phyloP scores from a whole-genome alignment of 306 rosid species.

The Boehmeria nivea region DNA sequence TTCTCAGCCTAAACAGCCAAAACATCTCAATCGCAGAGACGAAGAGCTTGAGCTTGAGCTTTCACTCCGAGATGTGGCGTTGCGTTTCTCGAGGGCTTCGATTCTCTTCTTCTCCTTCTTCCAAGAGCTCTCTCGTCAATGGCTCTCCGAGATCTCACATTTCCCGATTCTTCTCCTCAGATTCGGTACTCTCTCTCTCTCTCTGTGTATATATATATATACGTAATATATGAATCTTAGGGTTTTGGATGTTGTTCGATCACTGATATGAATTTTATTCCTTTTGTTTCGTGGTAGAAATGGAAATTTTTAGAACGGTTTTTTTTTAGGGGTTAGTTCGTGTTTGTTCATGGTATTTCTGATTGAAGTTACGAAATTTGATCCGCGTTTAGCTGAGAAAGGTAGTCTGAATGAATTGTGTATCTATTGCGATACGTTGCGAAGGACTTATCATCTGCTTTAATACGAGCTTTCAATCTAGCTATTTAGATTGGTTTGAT shows the following conservation, averaged over 20 bases:
- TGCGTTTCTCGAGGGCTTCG: conserved; percentile 76
- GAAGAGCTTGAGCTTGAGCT: neutral
- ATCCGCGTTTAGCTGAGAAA: too few relatives aligned
- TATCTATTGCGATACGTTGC: too few relatives aligned
- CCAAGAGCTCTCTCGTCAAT: conserved; percentile 37
- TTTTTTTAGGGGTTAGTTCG: too few relatives aligned
- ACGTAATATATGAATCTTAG: conserved; percentile 14
- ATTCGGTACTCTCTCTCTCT: conserved; percentile 32
- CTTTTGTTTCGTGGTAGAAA: too few relatives aligned
- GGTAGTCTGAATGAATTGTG: too few relatives aligned
- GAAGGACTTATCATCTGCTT: neutral
- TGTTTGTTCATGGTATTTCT: too few relatives aligned
- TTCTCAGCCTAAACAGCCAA: neutral
- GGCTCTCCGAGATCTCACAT: conserved; percentile 53
- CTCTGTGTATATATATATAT: too few relatives aligned
- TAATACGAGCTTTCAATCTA: neutral
- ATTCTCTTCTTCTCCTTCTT: conserved; percentile 23
- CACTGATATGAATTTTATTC: neutral
- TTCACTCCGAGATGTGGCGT: conserved; percentile 63
- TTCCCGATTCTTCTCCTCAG: conserved; percentile 65
- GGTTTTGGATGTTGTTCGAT: conserved; percentile 13
- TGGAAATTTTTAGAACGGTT: too few relatives aligned
- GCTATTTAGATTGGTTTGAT: neutral
- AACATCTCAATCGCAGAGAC: neutral
- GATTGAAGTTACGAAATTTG: too few relatives aligned